phyloP scores from a whole-genome alignment of 441 rosid species.

The Biscutella auriculata region DNA sequence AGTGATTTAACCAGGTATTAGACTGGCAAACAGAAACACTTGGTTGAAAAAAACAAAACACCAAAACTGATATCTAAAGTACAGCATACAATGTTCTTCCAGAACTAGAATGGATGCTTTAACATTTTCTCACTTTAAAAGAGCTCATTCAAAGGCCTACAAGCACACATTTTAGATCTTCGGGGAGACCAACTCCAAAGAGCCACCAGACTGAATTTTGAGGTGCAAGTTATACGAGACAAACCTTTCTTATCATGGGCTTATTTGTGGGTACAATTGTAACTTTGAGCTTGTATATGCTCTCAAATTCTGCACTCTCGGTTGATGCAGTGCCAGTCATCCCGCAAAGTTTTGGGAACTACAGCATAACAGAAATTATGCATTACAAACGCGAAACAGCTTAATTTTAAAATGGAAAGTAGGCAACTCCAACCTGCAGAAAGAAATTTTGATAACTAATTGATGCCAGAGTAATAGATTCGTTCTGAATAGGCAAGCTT shows the following conservation, averaged over 20 bases:
- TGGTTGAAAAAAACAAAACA: neutral
- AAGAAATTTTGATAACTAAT: slow-evolving; percentile 96
- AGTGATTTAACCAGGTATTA: slow-evolving; percentile 20
- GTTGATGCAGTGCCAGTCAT: slow-evolving; percentile 99
- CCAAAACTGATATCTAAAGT: slow-evolving; percentile 1
- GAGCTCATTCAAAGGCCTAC: neutral
- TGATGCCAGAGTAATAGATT: slow-evolving; percentile 88
- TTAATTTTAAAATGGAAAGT: slow-evolving; percentile 13
- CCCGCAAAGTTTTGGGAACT: slow-evolving; percentile 97
- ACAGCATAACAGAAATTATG: slow-evolving; percentile 8
- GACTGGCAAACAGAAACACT: neutral
- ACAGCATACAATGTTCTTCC: neutral
- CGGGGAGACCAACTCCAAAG: neutral
- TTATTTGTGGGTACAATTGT: slow-evolving; percentile 94
- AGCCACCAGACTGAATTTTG: neutral
- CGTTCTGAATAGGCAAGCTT: slow-evolving; percentile 89
- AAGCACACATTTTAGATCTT: neutral
- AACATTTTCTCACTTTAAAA: neutral
- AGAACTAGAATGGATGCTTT: slow-evolving; percentile 4
- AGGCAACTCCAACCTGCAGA: slow-evolving; percentile 59
- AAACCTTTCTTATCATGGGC: slow-evolving; percentile 91
- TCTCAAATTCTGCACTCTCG: slow-evolving; percentile 90
- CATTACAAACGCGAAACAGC: neutral
- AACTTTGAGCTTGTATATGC: slow-evolving; percentile 94
- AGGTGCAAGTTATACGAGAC: slow-evolving; percentile 15